Evolutionary conservation across 2,329 filamentous ascomycete genomes (phyloP), one percentile per base, ranked within the genome.

Genomic region (Phaeoacremonium minimum): DNA sequence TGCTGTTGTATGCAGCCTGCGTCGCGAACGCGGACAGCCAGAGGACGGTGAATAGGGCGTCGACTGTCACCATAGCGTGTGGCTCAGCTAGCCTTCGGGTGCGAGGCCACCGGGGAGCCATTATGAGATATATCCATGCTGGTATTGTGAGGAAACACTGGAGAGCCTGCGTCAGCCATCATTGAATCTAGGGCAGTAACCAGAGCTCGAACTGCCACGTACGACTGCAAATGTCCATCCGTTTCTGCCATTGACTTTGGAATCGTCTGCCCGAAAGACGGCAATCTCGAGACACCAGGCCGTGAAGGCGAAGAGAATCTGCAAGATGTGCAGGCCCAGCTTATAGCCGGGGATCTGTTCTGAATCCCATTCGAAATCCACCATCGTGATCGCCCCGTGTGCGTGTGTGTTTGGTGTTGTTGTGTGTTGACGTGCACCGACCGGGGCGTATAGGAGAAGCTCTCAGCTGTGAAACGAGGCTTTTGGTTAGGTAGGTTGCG

Each of bases 11-110:
- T 7, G 75, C 68, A 3, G 81, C 80, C 51, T 84, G 77, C 14
- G 76, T 72, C 18, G 80, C 73, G 52, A 84, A 85, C 14, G 74
- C 80, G 4, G 80, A 80, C 30, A 85, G 64, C 80, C 80, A 85
- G 43, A 84, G 60, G 46, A 85, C 56, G 50, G 65, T 62, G 52
- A 71, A 81, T 39, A 78, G 28, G n/a, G 57, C 58, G 51, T 85
- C 80, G 19, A 83, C 63, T 7, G 58, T 61, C 16, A 77, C 60
- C 68, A 85, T 78, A 42, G 68, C 79, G 46, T 78, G 73, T 4
- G 80, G 77, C 40, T 83, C 66, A 34, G 80, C 80, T 36, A 80
- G 66, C 44, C 68, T 75, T 37, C 75, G 70, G 5, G 80, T 80
- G 44, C 80, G 71, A 32, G 71, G 67, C 55, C 77, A 84, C 36